phyloP scores from a whole-genome alignment of 108 stramenopile genomes.

The Cylindrotheca fusiformis region DNA sequence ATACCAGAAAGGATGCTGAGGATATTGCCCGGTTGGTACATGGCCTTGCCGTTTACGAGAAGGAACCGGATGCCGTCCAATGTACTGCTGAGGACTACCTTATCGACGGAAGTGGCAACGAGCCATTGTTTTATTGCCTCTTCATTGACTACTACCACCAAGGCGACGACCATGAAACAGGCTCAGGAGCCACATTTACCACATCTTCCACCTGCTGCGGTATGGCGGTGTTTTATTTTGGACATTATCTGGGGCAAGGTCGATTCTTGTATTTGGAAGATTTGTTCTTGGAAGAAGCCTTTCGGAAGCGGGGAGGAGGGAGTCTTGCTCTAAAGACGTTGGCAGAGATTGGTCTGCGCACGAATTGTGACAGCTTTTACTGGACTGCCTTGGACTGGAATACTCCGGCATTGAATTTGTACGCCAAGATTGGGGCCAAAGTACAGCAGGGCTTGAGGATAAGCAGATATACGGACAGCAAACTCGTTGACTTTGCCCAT shows the following conservation, averaged over 20 bases:
- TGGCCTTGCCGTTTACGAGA: conserved; percentile 39
- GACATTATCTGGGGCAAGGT: conserved; percentile 31
- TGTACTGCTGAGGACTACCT: conserved; percentile 14
- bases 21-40: conserved; percentile 26
- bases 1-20: background rate
- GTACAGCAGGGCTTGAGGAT: conserved; percentile 33
- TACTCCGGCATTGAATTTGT: conserved; percentile 46
- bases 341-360: conserved; percentile 22
- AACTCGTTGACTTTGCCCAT: conserved; percentile 16
- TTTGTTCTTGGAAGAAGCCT: conserved; percentile 46
- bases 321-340: conserved; percentile 41
- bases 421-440: conserved; percentile 44
- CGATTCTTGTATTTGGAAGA: conserved; percentile 67
- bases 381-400: conserved; percentile 77
- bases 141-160: conserved; percentile 12
- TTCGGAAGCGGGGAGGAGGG: conserved; percentile 44
- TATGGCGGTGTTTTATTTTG: conserved; percentile 54
- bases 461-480: conserved; percentile 26
- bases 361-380: conserved; percentile 30
- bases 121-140: conserved; percentile 35
- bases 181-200: background rate
- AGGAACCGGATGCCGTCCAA: conserved; percentile 35
- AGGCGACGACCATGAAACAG: too few species aligned
- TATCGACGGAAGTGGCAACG: conserved; percentile 19
- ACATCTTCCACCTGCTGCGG: conserved; percentile 15